phyloP scores from a whole-genome alignment of 2,329 filamentous ascomycete genomes.

The Herpotrichia juniperi region DNA sequence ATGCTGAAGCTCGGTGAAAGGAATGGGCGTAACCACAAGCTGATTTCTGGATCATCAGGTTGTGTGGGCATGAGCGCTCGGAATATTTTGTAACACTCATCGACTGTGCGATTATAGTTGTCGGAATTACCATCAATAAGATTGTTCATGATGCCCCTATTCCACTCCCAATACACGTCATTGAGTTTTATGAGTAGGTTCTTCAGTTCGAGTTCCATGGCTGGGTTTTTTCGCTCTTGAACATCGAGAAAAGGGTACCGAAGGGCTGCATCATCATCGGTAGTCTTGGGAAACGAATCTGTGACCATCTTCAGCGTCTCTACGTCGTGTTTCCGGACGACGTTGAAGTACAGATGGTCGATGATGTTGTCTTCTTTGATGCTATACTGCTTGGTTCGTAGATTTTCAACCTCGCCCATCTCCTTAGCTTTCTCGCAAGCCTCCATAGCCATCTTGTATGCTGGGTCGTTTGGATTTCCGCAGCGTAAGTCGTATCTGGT shows the following conservation, averaged over 20 bases:
- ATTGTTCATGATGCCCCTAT: neutral
- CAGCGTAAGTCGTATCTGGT: slow-evolving; percentile 57
- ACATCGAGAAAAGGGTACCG: slow-evolving; percentile 15
- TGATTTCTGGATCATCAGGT: slow-evolving; percentile 14
- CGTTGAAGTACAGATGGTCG: slow-evolving; percentile 65
- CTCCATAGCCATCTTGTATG: slow-evolving; percentile 41
- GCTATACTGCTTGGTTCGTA: slow-evolving; percentile 24
- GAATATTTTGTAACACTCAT: slow-evolving; percentile 26
- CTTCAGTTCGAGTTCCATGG: slow-evolving; percentile 19
- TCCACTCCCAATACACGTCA: neutral
- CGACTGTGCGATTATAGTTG: slow-evolving; percentile 18
- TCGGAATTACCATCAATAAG: slow-evolving; percentile 6
- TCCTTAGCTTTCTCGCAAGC: slow-evolving; percentile 22
- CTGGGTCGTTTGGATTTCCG: slow-evolving; percentile 58
- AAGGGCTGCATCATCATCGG: slow-evolving; percentile 30
- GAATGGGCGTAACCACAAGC: slow-evolving; percentile 16
- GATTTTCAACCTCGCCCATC: slow-evolving; percentile 18
- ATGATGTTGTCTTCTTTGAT: slow-evolving; percentile 58
- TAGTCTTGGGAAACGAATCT: slow-evolving; percentile 23
- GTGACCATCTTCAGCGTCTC: slow-evolving; percentile 35
- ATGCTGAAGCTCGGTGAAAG: slow-evolving; percentile 17
- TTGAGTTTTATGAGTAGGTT: neutral
- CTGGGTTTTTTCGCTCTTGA: neutral
- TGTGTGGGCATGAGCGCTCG: slow-evolving; percentile 24
- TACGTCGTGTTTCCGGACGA: slow-evolving; percentile 53